These are phyloP conservation scores for Phialophora verrucosa DNA, from an alignment of 2,329 filamentous ascomycete species.

Conservation along the genomic window DNA sequence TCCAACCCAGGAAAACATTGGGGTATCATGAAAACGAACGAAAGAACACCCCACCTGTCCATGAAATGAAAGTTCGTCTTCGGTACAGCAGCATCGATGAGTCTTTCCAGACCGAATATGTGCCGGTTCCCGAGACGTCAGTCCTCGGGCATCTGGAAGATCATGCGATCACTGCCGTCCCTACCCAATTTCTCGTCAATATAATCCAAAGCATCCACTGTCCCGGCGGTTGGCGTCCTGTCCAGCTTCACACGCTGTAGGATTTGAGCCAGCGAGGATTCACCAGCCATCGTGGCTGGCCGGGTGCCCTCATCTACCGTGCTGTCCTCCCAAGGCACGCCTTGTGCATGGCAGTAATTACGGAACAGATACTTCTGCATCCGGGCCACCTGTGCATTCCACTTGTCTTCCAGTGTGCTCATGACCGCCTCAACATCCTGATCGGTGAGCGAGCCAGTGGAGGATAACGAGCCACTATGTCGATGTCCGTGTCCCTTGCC, in stretches of 20 bases:
- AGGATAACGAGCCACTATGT: constrained; percentile 33
- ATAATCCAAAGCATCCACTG: constrained; percentile 23
- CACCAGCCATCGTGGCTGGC: constrained; percentile 17
- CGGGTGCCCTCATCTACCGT: constrained; percentile 19
- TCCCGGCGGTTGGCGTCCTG: constrained; percentile 27
- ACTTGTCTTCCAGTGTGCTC: constrained; percentile 51
- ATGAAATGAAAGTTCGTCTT: background rate
- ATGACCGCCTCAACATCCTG: constrained; percentile 52
- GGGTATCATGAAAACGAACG: constrained; percentile 4
- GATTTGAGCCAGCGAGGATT: constrained; percentile 34
- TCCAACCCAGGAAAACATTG: constrained; percentile 1
- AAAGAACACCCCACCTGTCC: background rate
- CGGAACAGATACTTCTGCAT: constrained; percentile 53
- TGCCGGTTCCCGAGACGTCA: constrained; percentile 12
- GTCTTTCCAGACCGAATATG: background rate
- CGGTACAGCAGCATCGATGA: background rate
- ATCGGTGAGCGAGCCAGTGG: constrained; percentile 38
- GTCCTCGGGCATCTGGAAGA: constrained; percentile 37
- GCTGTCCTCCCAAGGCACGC: constrained; percentile 38
- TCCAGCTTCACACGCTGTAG: constrained; percentile 37
- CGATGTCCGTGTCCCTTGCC: constrained; percentile 31
- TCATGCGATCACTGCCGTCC: constrained; percentile 6
- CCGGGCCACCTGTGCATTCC: constrained; percentile 52
- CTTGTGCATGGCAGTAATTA: constrained; percentile 52
- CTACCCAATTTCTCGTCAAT: constrained; percentile 35